phyloP scores from a whole-genome alignment of 225 moss, liverwort and hornwort species.

The Antitrichia curtipendula region DNA sequence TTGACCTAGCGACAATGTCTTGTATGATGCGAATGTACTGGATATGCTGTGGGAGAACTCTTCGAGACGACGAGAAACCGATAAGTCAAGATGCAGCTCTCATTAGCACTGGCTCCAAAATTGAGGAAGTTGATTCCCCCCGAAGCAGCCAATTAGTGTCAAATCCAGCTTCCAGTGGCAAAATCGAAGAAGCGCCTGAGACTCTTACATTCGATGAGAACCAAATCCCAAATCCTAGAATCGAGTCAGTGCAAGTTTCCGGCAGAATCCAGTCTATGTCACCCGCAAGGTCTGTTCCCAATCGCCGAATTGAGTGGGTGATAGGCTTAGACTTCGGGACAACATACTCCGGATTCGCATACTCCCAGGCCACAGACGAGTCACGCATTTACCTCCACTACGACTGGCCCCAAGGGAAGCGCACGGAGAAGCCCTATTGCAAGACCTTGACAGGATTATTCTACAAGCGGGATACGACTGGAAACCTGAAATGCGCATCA shows the following conservation, averaged over 20 bases:
- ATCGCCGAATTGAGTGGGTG: background rate
- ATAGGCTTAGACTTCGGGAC: constrained; percentile 57
- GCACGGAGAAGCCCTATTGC: constrained; percentile 14
- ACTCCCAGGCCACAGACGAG: constrained; percentile 1
- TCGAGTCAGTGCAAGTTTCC: background rate
- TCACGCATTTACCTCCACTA: constrained; percentile 1
- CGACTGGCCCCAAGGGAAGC: constrained; percentile 10
- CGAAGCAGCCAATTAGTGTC: background rate
- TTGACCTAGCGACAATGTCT: background rate
- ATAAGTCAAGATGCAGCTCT: background rate
- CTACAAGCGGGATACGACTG: background rate
- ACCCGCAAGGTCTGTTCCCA: background rate
- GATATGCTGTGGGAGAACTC: background rate
- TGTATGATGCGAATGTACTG: background rate
- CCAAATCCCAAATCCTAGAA: background rate
- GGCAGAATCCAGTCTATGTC: background rate
- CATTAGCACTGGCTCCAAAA: background rate
- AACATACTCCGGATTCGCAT: constrained; percentile 52
- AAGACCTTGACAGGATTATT: constrained; percentile 11
- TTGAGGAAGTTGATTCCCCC: background rate
- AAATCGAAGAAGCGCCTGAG: background rate
- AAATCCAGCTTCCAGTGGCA: background rate
- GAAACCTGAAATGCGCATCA: background rate
- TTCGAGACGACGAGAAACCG: background rate
- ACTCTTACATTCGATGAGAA: background rate